phyloP scores from a whole-genome alignment of 257 asterid genomes.

The Osmanthus fragrans region DNA sequence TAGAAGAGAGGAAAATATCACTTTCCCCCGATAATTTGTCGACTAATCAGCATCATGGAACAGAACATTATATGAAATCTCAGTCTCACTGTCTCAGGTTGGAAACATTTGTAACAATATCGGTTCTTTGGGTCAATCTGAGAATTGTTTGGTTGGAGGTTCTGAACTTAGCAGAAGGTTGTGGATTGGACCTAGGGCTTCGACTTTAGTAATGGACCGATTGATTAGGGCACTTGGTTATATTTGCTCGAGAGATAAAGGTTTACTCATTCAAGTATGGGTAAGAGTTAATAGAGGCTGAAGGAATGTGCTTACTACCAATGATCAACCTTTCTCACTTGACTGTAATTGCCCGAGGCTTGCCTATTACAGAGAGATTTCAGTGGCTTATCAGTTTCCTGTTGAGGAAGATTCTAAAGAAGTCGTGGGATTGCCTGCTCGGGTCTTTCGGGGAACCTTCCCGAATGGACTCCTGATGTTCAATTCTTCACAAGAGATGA shows the following conservation, averaged over 20 bases:
- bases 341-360: slow-evolving; percentile 67
- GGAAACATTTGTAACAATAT: slow-evolving; percentile 29
- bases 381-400: slow-evolving; percentile 61
- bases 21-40: slow-evolving; percentile 51
- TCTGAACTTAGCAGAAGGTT: slow-evolving; percentile 45
- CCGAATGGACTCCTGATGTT: slow-evolving; percentile 97
- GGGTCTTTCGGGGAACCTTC: slow-evolving; percentile 75
- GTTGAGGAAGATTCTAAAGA: slow-evolving; percentile 69
- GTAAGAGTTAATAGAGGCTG: slow-evolving; percentile 66
- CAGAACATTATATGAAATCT: slow-evolving; percentile 26
- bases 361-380: slow-evolving; percentile 68
- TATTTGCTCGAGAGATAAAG: slow-evolving; percentile 53
- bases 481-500: slow-evolving; percentile 70
- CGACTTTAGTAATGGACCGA: slow-evolving; percentile 66
- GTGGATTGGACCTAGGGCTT: slow-evolving; percentile 74
- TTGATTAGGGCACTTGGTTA: slow-evolving; percentile 59
- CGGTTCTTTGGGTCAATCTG: slow-evolving; percentile 29
- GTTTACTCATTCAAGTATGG: slow-evolving; percentile 85
- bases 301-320: slow-evolving; percentile 64
- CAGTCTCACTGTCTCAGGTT: slow-evolving; percentile 30
- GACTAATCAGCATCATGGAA: slow-evolving; percentile 41
- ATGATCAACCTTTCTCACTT: slow-evolving; percentile 58
- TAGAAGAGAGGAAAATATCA: slow-evolving; percentile 52
- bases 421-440: slow-evolving; percentile 73
- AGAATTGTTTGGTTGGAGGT: slow-evolving; percentile 30